These are phyloP conservation scores for Dictyophora rubrovolvata DNA, from an alignment of 768 basidiomycete genomes.

Conservation along the genomic window DNA sequence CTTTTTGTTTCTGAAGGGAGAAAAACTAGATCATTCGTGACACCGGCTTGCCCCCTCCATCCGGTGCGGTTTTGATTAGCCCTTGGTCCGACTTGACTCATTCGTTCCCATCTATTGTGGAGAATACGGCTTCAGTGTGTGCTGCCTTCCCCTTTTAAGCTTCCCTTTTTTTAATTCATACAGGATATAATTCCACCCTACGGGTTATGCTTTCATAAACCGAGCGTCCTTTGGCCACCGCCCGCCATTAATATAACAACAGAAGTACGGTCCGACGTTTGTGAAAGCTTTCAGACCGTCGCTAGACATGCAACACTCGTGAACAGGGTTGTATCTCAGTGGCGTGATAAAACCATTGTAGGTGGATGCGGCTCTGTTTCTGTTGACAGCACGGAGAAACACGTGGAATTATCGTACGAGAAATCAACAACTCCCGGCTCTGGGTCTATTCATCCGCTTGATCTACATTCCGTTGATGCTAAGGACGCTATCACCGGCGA, in stretches of 20 bases:
- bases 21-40: conserved; percentile 51
- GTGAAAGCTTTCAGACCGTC: conserved; percentile 1
- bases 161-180: neutral
- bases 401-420: neutral
- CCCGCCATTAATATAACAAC: conserved; percentile 2
- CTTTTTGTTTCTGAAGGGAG: neutral
- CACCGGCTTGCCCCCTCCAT: conserved; percentile 66
- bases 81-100: conserved; percentile 96
- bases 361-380: neutral
- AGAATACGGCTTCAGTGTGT: conserved; percentile 73
- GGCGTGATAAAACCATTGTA: neutral
- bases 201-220: conserved; percentile 64
- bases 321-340: neutral
- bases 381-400: neutral
- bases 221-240: conserved; percentile 4
- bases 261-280: conserved; percentile 1
- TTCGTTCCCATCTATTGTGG: conserved; percentile 81
- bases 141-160: neutral
- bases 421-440: neutral
- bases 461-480: neutral
- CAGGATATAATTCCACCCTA: conserved; percentile 76
- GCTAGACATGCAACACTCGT: neutral
- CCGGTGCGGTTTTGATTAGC: conserved; percentile 81
- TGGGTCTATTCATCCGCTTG: neutral
- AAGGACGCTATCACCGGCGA: neutral